Base-by-base conservation (phyloP, 768 basidiomycete species). In the Galerina marginata region DNA sequence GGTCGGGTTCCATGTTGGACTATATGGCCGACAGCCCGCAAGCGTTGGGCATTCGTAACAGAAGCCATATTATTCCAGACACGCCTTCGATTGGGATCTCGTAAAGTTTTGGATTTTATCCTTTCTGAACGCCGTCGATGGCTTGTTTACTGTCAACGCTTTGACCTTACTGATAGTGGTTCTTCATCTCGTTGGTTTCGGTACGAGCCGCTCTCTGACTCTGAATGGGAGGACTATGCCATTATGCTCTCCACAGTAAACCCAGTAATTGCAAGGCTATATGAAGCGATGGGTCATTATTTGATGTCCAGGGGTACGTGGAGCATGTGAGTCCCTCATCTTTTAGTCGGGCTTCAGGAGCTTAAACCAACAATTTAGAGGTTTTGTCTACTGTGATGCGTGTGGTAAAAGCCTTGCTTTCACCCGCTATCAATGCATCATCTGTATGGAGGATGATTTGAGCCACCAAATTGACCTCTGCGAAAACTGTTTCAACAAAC, bases 41-140 rank as follows among this genome's bases (percentile, higher is more conserved):
- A 54, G 23, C 58, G 60, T 47, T 65, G 64, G 64, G 60, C 39
- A 4, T 65, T 65, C 39, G 64, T 60, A 26, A 61, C 53, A 15
- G 54, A 61, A 47, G 58, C 60, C 4, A 25, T 65, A 33, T 43
- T 53, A 2, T 43, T 39, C 33, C 47, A 61, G 14, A 57, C 51
- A 3, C 60, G 51, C 3, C 26, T 15, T 4, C 57, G 58, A 1
- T 50, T 64, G 23, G 16, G 40, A 4, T 58, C 59, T 9, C 29
- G 54, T 16, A 52, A 56, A 20, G 39, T 51, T 9, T 37, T 62
- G 25, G 33, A 38, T 7, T 44, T 25, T 11, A 16, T 33, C 11
- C 37, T 59, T n/a, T n/a, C 54, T 7, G 57, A 61, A 23, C 64
- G 64, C 2, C 47, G 55, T n/a, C 40, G 45, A 38, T 65, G 64